Conservation (phyloP, 768 basidiomycete species). For the Tricholoma saponaceum region DNA sequence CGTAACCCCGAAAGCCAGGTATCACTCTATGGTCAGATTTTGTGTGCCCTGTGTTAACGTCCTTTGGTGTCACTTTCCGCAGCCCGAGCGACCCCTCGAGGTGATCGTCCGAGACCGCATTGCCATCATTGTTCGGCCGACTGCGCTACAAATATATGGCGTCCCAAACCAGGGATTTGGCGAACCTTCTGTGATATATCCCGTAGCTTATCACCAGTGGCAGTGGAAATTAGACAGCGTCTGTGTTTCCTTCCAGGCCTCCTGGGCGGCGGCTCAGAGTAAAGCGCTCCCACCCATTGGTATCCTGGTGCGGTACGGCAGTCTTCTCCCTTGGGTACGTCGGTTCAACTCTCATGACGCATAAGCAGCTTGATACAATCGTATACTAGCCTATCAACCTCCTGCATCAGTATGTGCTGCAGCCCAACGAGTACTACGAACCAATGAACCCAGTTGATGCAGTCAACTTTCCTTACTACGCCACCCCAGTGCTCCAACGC, state of each 20-base stretch:
- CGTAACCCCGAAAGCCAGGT: conserved; percentile 30
- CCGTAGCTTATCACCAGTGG: conserved; percentile 44
- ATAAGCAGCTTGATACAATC: not conserved
- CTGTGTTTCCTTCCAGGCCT: conserved; percentile 31
- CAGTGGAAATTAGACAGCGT: conserved; percentile 57
- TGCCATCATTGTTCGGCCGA: conserved; percentile 41
- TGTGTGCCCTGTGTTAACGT: not conserved
- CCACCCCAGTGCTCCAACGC: conserved; percentile 31
- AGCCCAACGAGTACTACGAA: conserved; percentile 37
- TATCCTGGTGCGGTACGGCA: conserved; percentile 57
- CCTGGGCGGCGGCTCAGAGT: conserved; percentile 12
- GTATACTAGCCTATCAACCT: conserved; percentile 52
- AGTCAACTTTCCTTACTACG: conserved; percentile 43
- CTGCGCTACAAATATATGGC: conserved; percentile 40
- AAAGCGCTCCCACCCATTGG: conserved; percentile 32
- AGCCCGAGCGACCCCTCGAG: conserved; percentile 38
- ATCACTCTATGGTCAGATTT: not conserved
- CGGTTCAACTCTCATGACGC: not conserved
- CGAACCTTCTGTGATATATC: conserved; percentile 29
- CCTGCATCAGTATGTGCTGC: conserved; percentile 57
- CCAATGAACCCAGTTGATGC: conserved; percentile 17
- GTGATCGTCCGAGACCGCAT: conserved; percentile 39
- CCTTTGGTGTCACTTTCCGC: not conserved
- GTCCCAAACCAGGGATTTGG: conserved; percentile 22
- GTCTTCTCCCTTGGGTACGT: conserved; percentile 52